Conservation (phyloP, 306 rosid genomes). For the Comarum palustre region DNA sequence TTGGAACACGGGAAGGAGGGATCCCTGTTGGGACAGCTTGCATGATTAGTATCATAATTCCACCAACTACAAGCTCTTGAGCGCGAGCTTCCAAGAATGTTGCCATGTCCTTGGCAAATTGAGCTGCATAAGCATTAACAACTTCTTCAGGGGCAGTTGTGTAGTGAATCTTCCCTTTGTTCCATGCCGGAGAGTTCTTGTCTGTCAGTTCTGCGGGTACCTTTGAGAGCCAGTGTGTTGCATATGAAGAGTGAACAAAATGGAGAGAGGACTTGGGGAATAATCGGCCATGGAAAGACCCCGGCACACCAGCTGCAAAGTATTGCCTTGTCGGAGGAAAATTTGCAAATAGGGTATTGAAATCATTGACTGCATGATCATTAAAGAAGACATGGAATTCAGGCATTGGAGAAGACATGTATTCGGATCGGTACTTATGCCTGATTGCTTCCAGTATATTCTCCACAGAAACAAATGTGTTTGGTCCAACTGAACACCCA, state of each 20-base stretch:
- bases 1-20: neutral
- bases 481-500: neutral
- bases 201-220: neutral
- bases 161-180: neutral
- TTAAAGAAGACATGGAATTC: neutral
- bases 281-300: neutral
- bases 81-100: neutral
- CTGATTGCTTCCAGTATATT: neutral
- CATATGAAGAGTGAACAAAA: neutral
- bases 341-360: neutral
- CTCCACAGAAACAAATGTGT: neutral
- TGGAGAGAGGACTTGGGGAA: neutral
- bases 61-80: neutral
- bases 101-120: neutral
- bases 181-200: neutral
- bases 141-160: neutral
- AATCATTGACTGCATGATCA: neutral
- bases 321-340: neutral
- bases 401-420: neutral
- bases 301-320: constrained; percentile 1
- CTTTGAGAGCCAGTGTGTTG: neutral
- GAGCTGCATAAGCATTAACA: neutral
- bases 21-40: neutral
- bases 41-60: neutral
- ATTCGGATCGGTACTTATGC: neutral